Evolutionary conservation across 805 yeast genomes (phyloP).

Genomic region (Scheffersomyces amazonensis): DNA sequence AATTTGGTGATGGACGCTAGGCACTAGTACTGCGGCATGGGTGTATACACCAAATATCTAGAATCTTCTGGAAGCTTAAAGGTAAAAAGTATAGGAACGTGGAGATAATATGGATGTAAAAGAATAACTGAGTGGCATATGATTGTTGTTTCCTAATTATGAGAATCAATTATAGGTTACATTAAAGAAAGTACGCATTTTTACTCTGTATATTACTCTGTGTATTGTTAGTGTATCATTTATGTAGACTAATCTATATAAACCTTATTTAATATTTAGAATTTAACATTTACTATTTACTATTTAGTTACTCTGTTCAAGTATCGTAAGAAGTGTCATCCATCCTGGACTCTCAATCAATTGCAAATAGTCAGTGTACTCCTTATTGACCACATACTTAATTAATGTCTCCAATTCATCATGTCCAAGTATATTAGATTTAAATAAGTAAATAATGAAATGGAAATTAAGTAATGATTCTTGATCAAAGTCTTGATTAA

Average conservation of each 20-base stretch:
- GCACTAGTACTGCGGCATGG: not conserved
- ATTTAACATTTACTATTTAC: not conserved
- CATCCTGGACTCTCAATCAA: slow-evolving; percentile 70
- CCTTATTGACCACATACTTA: slow-evolving; percentile 42
- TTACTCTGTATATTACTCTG: too few species aligned
- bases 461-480: slow-evolving; percentile 68
- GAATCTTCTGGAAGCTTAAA: too few species aligned
- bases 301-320: slow-evolving; percentile 31
- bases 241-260: too few species aligned
- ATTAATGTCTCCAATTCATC: slow-evolving; percentile 53
- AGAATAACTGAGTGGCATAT: too few species aligned
- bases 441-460: slow-evolving; percentile 55
- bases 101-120: too few species aligned
- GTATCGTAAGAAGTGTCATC: slow-evolving; percentile 68
- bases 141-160: too few species aligned
- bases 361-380: slow-evolving; percentile 44
- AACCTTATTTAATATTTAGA: too few species aligned
- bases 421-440: slow-evolving; percentile 54
- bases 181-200: too few species aligned
- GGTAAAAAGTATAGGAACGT: too few species aligned
- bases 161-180: too few species aligned
- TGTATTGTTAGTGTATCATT: too few species aligned
- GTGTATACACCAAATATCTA: not conserved
- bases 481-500: slow-evolving; percentile 38
- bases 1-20: not conserved